Conservation (phyloP, 169 alveolate species). For the Eimeria acervulina region DNA sequence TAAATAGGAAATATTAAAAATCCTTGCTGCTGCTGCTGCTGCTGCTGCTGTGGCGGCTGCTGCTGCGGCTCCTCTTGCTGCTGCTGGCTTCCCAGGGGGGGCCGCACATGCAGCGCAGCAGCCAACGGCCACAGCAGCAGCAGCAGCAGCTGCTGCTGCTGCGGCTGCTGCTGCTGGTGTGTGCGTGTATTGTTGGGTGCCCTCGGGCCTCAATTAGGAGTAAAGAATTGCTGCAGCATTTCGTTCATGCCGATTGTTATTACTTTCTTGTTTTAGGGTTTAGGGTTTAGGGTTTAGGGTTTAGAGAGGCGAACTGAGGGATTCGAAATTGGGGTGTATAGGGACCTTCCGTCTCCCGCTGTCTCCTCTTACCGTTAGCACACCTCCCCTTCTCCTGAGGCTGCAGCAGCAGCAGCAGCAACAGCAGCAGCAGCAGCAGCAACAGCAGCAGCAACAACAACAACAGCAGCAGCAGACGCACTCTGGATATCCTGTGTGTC, state of each 20-base stretch:
- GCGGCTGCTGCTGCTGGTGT: not conserved
- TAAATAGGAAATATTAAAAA: conserved; percentile 12
- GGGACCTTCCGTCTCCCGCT: not conserved
- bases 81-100: conserved; percentile 10
- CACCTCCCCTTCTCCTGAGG: not conserved
- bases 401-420: not conserved
- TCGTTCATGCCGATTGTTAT: too few species aligned
- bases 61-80: too few species aligned
- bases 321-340: too few species aligned
- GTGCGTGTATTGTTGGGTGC: not conserved
- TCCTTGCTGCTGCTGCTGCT: not conserved
- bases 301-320: too few species aligned
- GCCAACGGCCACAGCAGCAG: not conserved
- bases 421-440: not conserved
- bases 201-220: too few species aligned
- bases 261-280: too few species aligned
- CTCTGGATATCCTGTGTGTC: too few species aligned
- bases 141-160: not conserved
- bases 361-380: not conserved
- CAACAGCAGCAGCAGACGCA: conserved; percentile 38
- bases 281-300: too few species aligned
- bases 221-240: too few species aligned
- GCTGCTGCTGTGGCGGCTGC: too few species aligned
- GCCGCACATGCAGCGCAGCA: conserved; percentile 11
- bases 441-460: conserved; percentile 40